Evolutionary conservation across 2,329 filamentous ascomycete genomes (phyloP), one percentile per base, ranked within the genome.

Genomic region (Claviceps pazoutovae): DNA sequence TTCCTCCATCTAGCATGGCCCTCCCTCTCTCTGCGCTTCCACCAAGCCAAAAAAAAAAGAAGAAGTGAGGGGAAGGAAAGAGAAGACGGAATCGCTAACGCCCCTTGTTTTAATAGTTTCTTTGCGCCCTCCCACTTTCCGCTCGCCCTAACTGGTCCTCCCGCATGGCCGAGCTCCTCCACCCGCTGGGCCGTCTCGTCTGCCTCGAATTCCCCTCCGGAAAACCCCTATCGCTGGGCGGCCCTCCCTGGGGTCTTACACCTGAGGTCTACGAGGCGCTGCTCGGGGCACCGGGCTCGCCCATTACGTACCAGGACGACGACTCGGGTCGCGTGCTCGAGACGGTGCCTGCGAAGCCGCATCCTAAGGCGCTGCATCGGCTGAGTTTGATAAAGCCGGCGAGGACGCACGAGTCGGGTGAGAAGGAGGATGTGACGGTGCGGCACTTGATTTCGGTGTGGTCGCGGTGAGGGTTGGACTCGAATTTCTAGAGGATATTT

Each of bases 191-290:
- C 21, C 69, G 73, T 39, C 68, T 84, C 26, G 62, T 83, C 49
- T 83, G 80, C 66, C 75, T 95, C 55, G 88, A 95, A 64, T 94
- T 85, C 64, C 88, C 88, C 9, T 80, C 83, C 1, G 75, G 79
- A 55, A 93, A 90, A 64, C 74, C 79, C 43, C 75, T 83, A 9
- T 72, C 71, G 11, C 72, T 75, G 9, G 74, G 74, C 9, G 88
- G 88, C 0, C 88, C 88, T 13, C 88, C 88, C 1, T 90, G 79
- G 74, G 80, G 82, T 7, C 68, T 87, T 42, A 77, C 79, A 13
- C 76, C 84, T 1, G 76, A 80, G 54, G 77, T 86, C 30, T 93
- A 94, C 65, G 70, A 81, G 59, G 82, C 80, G 55, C 81, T 91
- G 58, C 73, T 95, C 43, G 75, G 74, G 51, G 74, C 77, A 47